A percentile compares a stretch with the other conserved stretches of the same genome.
Conservation (phyloP, 2,329 filamentous ascomycete genomes). For the Trichoderma citrinoviride region DNA sequence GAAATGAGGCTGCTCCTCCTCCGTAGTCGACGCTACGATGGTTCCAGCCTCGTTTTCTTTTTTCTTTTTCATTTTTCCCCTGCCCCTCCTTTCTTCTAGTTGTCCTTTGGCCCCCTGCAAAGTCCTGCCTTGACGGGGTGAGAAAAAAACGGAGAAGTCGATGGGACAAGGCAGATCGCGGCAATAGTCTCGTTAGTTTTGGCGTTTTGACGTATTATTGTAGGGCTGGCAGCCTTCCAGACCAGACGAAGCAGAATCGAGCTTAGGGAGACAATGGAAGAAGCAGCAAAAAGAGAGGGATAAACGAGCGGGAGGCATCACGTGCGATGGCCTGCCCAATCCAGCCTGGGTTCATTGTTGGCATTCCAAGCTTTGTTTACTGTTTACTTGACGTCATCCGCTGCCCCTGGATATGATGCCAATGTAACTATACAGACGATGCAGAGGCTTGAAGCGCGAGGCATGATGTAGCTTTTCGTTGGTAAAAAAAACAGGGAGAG, state of each 20-base stretch:
- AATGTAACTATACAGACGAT: no score
- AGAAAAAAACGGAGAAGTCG: background rate
- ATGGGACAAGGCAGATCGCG: conserved; percentile 14
- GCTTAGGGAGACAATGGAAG: background rate
- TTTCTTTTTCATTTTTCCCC: no score
- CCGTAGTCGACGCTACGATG: background rate
- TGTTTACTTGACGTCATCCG: conserved; percentile 17
- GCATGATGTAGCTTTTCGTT: background rate
- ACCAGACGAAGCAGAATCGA: background rate
- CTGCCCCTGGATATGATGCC: background rate
- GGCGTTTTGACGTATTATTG: background rate
- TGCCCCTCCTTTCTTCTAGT: no score
- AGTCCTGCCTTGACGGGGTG: background rate
- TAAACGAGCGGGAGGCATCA: background rate
- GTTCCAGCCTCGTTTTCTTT: background rate
- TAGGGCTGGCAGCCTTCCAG: background rate
- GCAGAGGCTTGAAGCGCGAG: no score
- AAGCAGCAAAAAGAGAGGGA: background rate
- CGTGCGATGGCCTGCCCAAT: background rate
- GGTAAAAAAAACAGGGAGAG: background rate
- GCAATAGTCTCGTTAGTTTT: conserved; percentile 6
- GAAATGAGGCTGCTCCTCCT: background rate
- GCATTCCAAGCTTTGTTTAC: conserved; percentile 11
- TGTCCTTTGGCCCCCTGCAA: background rate
- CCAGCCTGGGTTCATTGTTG: background rate